Conservation (phyloP, 2,329 filamentous ascomycete genomes). For the Cercospora sojina region DNA sequence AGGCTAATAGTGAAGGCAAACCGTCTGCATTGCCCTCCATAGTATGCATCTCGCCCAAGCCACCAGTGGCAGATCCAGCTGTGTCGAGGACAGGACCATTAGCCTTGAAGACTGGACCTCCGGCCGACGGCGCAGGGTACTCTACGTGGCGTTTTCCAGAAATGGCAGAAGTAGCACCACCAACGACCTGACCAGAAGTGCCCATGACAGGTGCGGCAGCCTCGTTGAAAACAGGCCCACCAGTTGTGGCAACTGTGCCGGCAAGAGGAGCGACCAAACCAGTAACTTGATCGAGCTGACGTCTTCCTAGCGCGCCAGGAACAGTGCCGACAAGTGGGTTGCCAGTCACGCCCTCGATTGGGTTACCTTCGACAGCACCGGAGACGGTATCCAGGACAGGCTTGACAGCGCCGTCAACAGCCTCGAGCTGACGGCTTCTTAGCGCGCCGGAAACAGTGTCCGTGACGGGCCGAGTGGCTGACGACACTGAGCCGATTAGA, state of each 20-base stretch:
- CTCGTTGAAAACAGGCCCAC: neutral
- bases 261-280: neutral
- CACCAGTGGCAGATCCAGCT: neutral
- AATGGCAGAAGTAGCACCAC: neutral
- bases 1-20: no score
- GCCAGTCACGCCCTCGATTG: neutral
- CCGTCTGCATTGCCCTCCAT: no score
- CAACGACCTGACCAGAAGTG: neutral
- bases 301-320: neutral
- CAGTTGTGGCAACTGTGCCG: neutral
- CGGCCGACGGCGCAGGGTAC: neutral
- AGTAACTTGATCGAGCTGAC: neutral
- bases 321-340: neutral
- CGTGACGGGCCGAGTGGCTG: neutral
- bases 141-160: neutral
- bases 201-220: neutral
- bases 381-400: neutral
- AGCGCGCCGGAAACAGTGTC: neutral
- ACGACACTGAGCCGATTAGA: neutral
- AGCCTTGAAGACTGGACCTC: neutral
- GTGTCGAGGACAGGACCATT: neutral
- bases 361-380: neutral
- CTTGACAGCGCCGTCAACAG: neutral
- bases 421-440: neutral
- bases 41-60: no score